phyloP scores from a whole-genome alignment of 805 yeast genomes.

The Pichia rugopelliculosa region DNA sequence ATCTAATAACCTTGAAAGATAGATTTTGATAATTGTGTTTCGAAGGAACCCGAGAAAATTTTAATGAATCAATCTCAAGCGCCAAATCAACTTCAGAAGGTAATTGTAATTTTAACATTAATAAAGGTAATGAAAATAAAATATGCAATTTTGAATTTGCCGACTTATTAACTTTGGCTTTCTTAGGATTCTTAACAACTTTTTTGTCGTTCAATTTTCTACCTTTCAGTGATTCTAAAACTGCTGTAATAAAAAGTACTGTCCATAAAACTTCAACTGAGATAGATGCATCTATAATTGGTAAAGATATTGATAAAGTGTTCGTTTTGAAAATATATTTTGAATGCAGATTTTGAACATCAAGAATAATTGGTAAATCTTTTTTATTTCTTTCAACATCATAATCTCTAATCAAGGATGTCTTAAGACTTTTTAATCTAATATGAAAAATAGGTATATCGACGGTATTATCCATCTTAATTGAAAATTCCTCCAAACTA shows the following conservation, averaged over 20 bases:
- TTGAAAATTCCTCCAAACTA: constrained; percentile 2
- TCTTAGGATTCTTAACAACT: background rate
- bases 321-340: constrained; percentile 13
- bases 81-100: constrained; percentile 25
- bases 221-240: constrained; percentile 6
- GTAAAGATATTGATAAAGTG: constrained; percentile 18
- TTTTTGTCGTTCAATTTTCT: background rate
- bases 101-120: constrained; percentile 19
- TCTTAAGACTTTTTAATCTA: constrained; percentile 6
- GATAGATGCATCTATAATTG: constrained; percentile 20
- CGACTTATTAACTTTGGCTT: background rate
- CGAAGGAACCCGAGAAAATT: constrained; percentile 14
- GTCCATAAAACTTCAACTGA: constrained; percentile 30
- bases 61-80: constrained; percentile 25
- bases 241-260: constrained; percentile 20
- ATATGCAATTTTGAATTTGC: constrained; percentile 5
- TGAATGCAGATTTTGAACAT: constrained; percentile 8
- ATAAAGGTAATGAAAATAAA: constrained; percentile 18
- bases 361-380: constrained; percentile 10
- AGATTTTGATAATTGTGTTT: constrained; percentile 10
- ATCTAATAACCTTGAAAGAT: constrained; percentile 21
- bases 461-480: constrained; percentile 10
- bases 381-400: constrained; percentile 10
- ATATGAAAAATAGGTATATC: constrained; percentile 11
- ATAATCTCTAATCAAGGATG: constrained; percentile 19